Evolutionary conservation across 306 rosid genomes (phyloP).

Genomic region (Chamaecrista fasciculata): DNA sequence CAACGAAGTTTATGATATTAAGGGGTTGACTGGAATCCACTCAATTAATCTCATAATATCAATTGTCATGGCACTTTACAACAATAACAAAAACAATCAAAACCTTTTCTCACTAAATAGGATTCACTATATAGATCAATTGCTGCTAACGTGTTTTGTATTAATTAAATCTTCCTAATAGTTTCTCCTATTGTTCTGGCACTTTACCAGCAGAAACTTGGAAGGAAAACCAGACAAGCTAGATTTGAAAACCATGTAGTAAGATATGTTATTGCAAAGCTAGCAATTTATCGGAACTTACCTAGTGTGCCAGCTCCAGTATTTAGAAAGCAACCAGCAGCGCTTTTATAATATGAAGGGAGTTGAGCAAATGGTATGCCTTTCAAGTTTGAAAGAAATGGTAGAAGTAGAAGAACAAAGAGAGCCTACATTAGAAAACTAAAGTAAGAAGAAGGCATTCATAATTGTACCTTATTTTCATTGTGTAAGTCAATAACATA

Average conservation of each 20-base stretch:
- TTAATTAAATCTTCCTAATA: too few relatives aligned
- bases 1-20: neutral
- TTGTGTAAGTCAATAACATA: slow-evolving; percentile 15
- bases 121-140: too few relatives aligned
- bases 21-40: slow-evolving; percentile 18
- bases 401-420: slow-evolving; percentile 71
- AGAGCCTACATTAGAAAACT: slow-evolving; percentile 57
- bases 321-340: slow-evolving; percentile 81
- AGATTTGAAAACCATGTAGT: slow-evolving; percentile 18
- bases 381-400: slow-evolving; percentile 68
- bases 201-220: slow-evolving; percentile 24
- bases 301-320: slow-evolving; percentile 59
- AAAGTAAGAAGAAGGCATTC: slow-evolving; percentile 7
- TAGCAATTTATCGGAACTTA: slow-evolving; percentile 28
- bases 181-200: too few relatives aligned
- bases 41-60: slow-evolving; percentile 7
- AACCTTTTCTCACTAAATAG: too few relatives aligned
- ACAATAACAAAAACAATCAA: too few relatives aligned
- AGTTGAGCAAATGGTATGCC: slow-evolving; percentile 71
- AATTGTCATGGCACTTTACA: slow-evolving; percentile 12
- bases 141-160: too few relatives aligned
- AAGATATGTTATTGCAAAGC: slow-evolving; percentile 14
- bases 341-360: slow-evolving; percentile 75
- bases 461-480: neutral
- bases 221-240: slow-evolving; percentile 8